Evolutionary conservation across 805 yeast species (phyloP).

Genomic region (Yarrowia sp.): DNA sequence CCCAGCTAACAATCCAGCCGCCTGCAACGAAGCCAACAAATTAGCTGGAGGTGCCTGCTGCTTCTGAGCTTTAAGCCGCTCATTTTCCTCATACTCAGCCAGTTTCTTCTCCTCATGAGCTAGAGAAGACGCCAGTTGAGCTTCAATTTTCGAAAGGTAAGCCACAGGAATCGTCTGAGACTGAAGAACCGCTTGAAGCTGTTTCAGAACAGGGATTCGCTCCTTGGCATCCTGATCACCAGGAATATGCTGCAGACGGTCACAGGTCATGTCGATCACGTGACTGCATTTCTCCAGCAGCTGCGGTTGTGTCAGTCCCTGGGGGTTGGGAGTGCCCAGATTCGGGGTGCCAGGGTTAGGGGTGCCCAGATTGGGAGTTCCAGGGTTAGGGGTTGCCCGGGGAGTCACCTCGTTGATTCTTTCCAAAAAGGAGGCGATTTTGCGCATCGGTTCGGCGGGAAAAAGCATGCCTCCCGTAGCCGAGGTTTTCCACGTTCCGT

Average conservation of each 20-base stretch:
- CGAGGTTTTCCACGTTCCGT: constrained; percentile 86
- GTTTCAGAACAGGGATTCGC: constrained; percentile 47
- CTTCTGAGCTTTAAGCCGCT: constrained; percentile 45
- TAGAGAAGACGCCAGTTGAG: constrained; percentile 46
- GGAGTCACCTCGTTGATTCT: constrained; percentile 44
- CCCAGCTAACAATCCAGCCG: constrained; percentile 5
- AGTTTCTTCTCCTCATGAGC: constrained; percentile 47
- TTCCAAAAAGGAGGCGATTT: constrained; percentile 72
- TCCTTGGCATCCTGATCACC: constrained; percentile 47
- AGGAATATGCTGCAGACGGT: constrained; percentile 24
- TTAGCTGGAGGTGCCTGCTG: constrained; percentile 14
- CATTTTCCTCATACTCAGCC: constrained; percentile 44
- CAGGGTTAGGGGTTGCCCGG: constrained; percentile 7
- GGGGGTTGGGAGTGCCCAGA: background rate
- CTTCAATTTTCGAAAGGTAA: constrained; percentile 46
- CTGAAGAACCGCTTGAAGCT: constrained; percentile 47
- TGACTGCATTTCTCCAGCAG: constrained; percentile 28
- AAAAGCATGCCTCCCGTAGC: constrained; percentile 73
- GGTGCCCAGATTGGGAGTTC: constrained; percentile 9
- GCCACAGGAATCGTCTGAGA: constrained; percentile 47
- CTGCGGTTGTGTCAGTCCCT: constrained; percentile 18
- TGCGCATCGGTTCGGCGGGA: constrained; percentile 69
- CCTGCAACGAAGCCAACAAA: constrained; percentile 28
- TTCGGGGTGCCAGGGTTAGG: constrained; percentile 4
- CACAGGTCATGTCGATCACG: constrained; percentile 34